Percentiles rank a stretch among this genome's conserved stretches.
Conservation (phyloP, 1,284 basidiomycete genomes). For the Cryptococcus sp. region DNA sequence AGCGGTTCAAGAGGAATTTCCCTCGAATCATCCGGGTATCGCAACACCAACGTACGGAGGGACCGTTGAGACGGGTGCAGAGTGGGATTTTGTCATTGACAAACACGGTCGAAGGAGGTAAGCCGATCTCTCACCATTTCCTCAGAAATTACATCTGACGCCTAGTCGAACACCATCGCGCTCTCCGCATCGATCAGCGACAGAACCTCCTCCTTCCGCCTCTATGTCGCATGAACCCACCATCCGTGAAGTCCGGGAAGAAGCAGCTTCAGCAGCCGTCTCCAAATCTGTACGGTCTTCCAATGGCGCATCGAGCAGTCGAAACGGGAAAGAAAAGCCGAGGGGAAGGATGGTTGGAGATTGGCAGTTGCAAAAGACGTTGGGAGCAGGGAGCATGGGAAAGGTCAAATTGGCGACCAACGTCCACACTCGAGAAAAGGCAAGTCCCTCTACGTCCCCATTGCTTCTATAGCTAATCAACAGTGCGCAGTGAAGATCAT, state of each 20-base stretch:
- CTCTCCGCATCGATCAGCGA: slow-evolving; percentile 34
- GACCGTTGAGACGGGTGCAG: slow-evolving; percentile 49
- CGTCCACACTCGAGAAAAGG: slow-evolving; percentile 86
- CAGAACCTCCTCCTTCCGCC: slow-evolving; percentile 22
- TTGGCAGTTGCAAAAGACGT: slow-evolving; percentile 92
- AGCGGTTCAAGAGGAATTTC: slow-evolving; percentile 31
- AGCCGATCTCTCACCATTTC: slow-evolving; percentile 10
- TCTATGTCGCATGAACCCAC: slow-evolving; percentile 32
- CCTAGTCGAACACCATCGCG: slow-evolving; percentile 33
- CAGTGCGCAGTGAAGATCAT: slow-evolving; percentile 98
- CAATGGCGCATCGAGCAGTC: neutral
- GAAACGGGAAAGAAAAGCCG: slow-evolving; percentile 3
- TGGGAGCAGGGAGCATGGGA: slow-evolving; percentile 97
- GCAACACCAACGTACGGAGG: slow-evolving; percentile 57
- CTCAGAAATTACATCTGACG: neutral
- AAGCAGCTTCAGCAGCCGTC: slow-evolving; percentile 23
- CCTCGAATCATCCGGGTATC: slow-evolving; percentile 30
- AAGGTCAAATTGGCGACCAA: slow-evolving; percentile 96
- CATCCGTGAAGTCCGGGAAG: slow-evolving; percentile 24
- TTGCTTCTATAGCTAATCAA: slow-evolving; percentile 4
- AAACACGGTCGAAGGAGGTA: slow-evolving; percentile 36
- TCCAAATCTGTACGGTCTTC: slow-evolving; percentile 12
- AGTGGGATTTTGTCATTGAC: slow-evolving; percentile 43
- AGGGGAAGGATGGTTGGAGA: slow-evolving; percentile 60
- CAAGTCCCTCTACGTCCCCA: slow-evolving; percentile 48